phyloP scores from a whole-genome alignment of 177 flowering plant genomes.

The Vitis hybrid region DNA sequence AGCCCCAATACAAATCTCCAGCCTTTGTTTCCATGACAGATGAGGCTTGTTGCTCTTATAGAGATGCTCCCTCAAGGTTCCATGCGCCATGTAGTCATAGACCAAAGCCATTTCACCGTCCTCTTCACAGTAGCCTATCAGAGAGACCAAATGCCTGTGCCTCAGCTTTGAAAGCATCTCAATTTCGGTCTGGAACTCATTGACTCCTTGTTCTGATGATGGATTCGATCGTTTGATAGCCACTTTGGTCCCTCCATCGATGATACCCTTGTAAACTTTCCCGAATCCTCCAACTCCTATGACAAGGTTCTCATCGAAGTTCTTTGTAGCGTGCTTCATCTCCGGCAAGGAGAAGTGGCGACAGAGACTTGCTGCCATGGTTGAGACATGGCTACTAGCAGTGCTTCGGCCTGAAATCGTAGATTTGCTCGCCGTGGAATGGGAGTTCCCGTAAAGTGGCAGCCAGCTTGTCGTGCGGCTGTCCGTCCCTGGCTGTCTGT shows the following conservation, averaged over 20 bases:
- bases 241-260: constrained; percentile 30
- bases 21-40: constrained; percentile 27
- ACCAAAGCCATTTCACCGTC: constrained; percentile 36
- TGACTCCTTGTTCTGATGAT: constrained; percentile 38
- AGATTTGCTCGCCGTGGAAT: constrained; percentile 29
- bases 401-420: constrained; percentile 31
- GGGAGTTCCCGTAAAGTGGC: constrained; percentile 35
- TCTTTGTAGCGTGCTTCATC: constrained; percentile 38
- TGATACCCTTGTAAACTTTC: constrained; percentile 37
- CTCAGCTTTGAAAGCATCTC: constrained; percentile 40
- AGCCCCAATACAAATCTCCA: too few species aligned
- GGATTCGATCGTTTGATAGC: constrained; percentile 43
- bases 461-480: constrained; percentile 35
- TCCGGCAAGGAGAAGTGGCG: constrained; percentile 37
- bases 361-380: constrained; percentile 29
- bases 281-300: constrained; percentile 50
- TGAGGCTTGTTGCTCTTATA: constrained; percentile 30
- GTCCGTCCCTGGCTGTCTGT: constrained; percentile 10
- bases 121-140: constrained; percentile 41
- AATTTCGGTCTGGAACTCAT: constrained; percentile 40
- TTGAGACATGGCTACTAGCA: constrained; percentile 22
- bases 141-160: constrained; percentile 36
- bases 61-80: constrained; percentile 40
- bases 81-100: constrained; percentile 40
- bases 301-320: constrained; percentile 30